These are phyloP conservation scores for Vitis rotundifolia DNA, from an alignment of 164 flowering plant species.

Conservation along the genomic window DNA sequence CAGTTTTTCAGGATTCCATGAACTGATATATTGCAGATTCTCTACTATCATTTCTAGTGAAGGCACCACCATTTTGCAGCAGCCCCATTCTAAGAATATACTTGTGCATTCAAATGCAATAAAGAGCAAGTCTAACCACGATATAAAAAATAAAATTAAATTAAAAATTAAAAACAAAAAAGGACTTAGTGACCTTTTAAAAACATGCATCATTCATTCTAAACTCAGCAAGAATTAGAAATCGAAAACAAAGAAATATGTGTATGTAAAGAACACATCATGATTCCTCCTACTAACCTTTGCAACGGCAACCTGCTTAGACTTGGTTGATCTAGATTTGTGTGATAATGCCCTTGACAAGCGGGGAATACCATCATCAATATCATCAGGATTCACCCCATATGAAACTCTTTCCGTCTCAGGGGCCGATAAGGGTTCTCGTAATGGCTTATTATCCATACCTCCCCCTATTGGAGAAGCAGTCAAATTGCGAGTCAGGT, in stretches of 20 bases:
- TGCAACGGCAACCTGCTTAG: constrained; percentile 65
- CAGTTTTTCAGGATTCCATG: no score
- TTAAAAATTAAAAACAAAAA: no score
- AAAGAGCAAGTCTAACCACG: no score
- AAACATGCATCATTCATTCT: not conserved
- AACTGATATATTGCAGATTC: no score
- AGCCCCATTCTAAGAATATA: no score
- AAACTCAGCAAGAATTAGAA: not conserved
- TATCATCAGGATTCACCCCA: constrained; percentile 27
- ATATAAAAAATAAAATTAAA: no score
- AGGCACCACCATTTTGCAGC: no score
- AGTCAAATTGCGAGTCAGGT: constrained; percentile 22
- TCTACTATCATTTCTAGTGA: no score
- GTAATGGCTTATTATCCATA: constrained; percentile 43
- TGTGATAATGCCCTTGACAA: constrained; percentile 59
- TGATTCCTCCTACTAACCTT: constrained; percentile 37
- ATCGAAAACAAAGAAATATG: not conserved
- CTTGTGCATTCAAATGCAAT: no score
- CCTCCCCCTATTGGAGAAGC: constrained; percentile 29
- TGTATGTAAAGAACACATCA: not conserved
- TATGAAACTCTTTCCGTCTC: constrained; percentile 29
- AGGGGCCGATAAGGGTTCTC: constrained; percentile 55
- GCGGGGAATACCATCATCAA: constrained; percentile 71
- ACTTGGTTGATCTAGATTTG: constrained; percentile 61
- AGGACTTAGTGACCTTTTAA: no score